phyloP scores from a whole-genome alignment of 1,284 basidiomycete species.

The Trichosporon coremiiforme region DNA sequence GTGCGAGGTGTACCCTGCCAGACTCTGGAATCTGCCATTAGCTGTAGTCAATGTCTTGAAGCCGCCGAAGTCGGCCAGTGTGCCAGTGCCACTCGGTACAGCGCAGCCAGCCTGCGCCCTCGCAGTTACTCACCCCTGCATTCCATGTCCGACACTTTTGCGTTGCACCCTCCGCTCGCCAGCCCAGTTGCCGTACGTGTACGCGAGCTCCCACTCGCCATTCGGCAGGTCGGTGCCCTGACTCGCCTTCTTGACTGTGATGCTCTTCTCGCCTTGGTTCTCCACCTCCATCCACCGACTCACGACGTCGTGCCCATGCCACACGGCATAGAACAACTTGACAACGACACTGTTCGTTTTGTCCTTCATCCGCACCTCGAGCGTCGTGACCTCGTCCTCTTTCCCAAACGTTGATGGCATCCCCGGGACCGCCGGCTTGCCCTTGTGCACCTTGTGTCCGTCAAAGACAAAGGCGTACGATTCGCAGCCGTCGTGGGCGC shows the following conservation, averaged over 20 bases:
- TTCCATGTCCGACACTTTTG: conserved; percentile 33
- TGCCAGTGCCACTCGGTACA: too few species aligned
- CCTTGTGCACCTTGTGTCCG: conserved; percentile 27
- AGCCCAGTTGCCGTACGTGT: conserved; percentile 40
- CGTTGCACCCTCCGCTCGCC: conserved; percentile 34
- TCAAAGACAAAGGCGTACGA: conserved; percentile 35
- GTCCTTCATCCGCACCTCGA: conserved; percentile 37
- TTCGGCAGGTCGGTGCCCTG: conserved; percentile 36
- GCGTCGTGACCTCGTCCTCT: conserved; percentile 29
- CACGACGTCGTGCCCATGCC: conserved; percentile 31
- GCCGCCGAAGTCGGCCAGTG: too few species aligned
- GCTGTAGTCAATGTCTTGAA: too few species aligned
- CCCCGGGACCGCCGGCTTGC: conserved; percentile 35
- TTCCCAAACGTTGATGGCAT: conserved; percentile 38
- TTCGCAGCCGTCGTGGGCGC: conserved; percentile 26
- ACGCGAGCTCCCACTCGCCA: conserved; percentile 37
- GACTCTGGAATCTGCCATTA: too few species aligned
- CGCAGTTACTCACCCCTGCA: conserved; percentile 37
- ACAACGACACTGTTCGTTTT: conserved; percentile 23
- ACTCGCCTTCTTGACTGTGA: conserved; percentile 35
- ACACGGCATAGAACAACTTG: conserved; percentile 37
- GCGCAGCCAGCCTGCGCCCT: not conserved
- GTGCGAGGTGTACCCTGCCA: conserved; percentile 34
- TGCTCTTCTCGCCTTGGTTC: conserved; percentile 30
- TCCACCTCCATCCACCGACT: conserved; percentile 28